These are phyloP conservation scores for Penicillium ochrochloron DNA, from an alignment of 495 filamentous ascomycete species.

Conservation along the genomic window DNA sequence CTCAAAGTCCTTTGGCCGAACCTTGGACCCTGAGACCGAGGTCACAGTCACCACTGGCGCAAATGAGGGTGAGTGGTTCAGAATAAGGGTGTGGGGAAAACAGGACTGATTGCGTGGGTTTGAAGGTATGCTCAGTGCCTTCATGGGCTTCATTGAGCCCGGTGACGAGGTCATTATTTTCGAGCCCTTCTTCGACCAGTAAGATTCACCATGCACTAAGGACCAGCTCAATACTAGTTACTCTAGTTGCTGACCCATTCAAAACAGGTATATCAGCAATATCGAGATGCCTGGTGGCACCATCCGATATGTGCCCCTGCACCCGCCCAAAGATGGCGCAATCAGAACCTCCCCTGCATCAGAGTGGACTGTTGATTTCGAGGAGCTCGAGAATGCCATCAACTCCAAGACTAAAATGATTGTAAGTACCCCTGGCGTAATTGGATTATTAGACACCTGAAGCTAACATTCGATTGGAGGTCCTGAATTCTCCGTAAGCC, in stretches of 20 bases:
- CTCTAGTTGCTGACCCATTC: slow-evolving; percentile 9
- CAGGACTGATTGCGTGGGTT: background rate
- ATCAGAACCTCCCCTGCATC: slow-evolving; percentile 77
- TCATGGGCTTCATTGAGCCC: slow-evolving; percentile 94
- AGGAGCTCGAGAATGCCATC: slow-evolving; percentile 81
- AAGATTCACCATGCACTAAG: slow-evolving; percentile 30
- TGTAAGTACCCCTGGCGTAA: slow-evolving; percentile 54
- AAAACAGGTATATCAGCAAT: slow-evolving; percentile 82
- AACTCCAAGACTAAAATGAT: slow-evolving; percentile 92
- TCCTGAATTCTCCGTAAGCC: slow-evolving; percentile 51
- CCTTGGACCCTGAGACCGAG: slow-evolving; percentile 85
- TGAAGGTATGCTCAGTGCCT: slow-evolving; percentile 79
- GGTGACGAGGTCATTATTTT: slow-evolving; percentile 98
- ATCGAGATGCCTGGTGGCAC: slow-evolving; percentile 97
- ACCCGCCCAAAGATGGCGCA: slow-evolving; percentile 85
- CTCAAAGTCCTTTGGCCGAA: slow-evolving; percentile 78
- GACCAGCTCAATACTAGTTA: background rate
- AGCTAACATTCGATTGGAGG: slow-evolving; percentile 31
- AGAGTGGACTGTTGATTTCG: slow-evolving; percentile 87
- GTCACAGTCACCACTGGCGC: slow-evolving; percentile 95
- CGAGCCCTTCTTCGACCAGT: slow-evolving; percentile 99
- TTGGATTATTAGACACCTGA: too few relatives aligned
- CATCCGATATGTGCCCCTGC: slow-evolving; percentile 90
- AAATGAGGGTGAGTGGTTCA: slow-evolving; percentile 71
- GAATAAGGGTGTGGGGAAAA: background rate